Conservation (phyloP, 148 eudicot genomes). For the Vaccinium myrtillus region DNA sequence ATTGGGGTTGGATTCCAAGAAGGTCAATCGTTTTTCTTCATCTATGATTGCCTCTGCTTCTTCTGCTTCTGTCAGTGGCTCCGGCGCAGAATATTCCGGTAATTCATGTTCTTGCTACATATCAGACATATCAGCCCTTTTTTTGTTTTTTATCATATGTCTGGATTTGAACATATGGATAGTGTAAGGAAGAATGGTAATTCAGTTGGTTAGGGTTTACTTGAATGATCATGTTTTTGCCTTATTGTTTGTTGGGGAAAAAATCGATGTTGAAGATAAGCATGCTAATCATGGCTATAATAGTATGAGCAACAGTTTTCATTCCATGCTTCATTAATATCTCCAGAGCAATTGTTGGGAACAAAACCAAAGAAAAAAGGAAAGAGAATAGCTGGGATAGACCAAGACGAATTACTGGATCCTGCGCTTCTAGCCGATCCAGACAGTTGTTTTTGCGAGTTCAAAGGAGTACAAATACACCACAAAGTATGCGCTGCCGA, state of each 20-base stretch:
- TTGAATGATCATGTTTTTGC: background rate
- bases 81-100: conserved; percentile 51
- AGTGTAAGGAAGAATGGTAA: background rate
- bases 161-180: background rate
- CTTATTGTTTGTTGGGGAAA: background rate
- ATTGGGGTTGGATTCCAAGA: conserved; percentile 10
- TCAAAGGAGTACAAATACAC: conserved; percentile 81
- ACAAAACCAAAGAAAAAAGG: conserved; percentile 38
- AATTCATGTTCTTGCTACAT: background rate
- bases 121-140: background rate
- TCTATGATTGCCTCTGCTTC: conserved; percentile 42
- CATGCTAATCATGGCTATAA: background rate
- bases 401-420: conserved; percentile 76
- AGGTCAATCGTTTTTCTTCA: conserved; percentile 5
- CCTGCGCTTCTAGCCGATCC: conserved; percentile 77
- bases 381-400: conserved; percentile 71
- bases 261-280: background rate
- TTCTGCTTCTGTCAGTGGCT: conserved; percentile 43
- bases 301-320: background rate
- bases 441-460: conserved; percentile 81
- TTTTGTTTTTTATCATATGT: background rate
- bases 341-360: conserved; percentile 50
- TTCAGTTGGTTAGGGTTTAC: background rate
- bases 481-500: conserved; percentile 68
- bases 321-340: background rate